Base-by-base conservation (phyloP, 176 grass and related monocot species). In the Avena atlantica region DNA sequence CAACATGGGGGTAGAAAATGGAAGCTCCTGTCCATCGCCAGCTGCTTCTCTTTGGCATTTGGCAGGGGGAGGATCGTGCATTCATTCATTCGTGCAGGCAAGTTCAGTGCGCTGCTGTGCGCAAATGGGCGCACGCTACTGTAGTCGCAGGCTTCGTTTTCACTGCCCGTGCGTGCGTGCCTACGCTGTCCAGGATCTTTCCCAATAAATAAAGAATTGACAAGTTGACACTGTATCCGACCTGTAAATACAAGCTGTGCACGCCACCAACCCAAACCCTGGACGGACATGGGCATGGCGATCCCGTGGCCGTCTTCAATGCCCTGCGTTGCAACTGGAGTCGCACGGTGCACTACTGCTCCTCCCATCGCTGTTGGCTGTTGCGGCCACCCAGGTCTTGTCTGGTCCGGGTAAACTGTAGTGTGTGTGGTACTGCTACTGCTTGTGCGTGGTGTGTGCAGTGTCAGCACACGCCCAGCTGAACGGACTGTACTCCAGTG, bases 241-340 rank as follows among this genome's bases (percentile, higher is more conserved):
- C n/a, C 52, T 82, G 74, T 50, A 78, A 66, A 78, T 55, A 70
- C 34, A 83, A 45, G 12, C 37, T 45, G 70, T 15, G 15, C 80
- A 12, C 64, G 27, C 27, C 74, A 83, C 84, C 80, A 8, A 81
- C 71, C 64, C 70, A 34, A 25, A 59, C 55, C 48, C 80, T 42
- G 78, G 66, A 10, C 74, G 37, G 37, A 10, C 45, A 47, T 47
- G 45, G 44, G 6, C 45, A 82, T 67, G 77, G 52, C 76, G 56
- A 88, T 70, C 78, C 31, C 82, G 70, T 91, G 82, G 9, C 53
- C 44, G 76, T 61, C 37, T 85, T 85, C 34, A 85, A 85, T 84
- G 81, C 58, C 44, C 47, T 31, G 2, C 61, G 8, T 53, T 53
- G 37, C 37, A 5, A 40, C 37, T 40, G 29, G 15, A 42, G 78